Evolutionary conservation across 148 eudicot genomes (phyloP).

Genomic region (Hydrangea macrophylla): DNA sequence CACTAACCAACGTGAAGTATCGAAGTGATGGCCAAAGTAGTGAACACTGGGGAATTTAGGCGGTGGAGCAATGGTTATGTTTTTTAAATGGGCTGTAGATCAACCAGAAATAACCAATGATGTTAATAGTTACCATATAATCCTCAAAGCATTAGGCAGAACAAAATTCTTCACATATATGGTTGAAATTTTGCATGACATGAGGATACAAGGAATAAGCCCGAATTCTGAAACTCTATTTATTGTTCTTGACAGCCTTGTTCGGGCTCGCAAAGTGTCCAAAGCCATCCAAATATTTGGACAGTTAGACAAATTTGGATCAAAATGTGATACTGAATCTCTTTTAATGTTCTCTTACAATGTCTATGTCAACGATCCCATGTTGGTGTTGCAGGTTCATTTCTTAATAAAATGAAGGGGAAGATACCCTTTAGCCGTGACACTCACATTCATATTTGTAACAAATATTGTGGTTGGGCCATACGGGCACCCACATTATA

Average conservation of each 20-base stretch:
- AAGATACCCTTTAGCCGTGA: constrained; percentile 37
- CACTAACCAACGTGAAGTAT: constrained; percentile 30
- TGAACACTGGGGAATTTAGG: constrained; percentile 60
- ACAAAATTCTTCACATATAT: constrained; percentile 61
- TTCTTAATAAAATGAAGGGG: constrained; percentile 59
- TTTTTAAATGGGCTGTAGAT: constrained; percentile 74
- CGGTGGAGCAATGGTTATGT: constrained; percentile 63
- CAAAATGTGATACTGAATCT: constrained; percentile 42
- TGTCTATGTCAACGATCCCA: constrained; percentile 61
- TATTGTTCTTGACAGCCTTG: constrained; percentile 69
- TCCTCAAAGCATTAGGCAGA: constrained; percentile 78
- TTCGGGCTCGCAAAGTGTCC: constrained; percentile 45
- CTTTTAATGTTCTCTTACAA: constrained; percentile 56
- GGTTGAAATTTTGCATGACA: constrained; percentile 47
- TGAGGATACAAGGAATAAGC: constrained; percentile 42
- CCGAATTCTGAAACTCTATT: constrained; percentile 46
- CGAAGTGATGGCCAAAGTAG: constrained; percentile 58
- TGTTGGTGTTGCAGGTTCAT: constrained; percentile 54
- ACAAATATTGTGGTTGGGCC: no score
- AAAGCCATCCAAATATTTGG: constrained; percentile 59
- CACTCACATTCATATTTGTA: constrained; percentile 56
- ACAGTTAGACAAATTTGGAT: constrained; percentile 56
- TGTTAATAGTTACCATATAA: constrained; percentile 43
- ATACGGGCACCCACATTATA: no score
- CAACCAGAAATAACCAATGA: constrained; percentile 28